phyloP scores from a whole-genome alignment of 805 yeast genomes.

The Nakazawaea peltata region DNA sequence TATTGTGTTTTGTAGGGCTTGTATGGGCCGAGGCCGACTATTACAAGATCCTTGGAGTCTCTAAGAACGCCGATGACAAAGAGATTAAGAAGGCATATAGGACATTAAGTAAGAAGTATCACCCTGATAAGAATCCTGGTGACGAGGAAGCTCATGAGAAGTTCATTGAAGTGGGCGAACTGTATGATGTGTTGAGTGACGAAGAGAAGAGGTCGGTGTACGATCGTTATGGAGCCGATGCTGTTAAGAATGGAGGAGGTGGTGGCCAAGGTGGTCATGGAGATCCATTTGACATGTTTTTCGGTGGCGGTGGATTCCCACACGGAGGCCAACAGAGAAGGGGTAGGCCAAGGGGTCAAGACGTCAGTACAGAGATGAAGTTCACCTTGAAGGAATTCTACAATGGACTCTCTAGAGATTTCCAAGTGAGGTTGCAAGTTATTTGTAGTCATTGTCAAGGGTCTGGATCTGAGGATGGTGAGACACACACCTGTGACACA shows the following conservation, averaged over 20 bases:
- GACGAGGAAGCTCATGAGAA: constrained; percentile 76
- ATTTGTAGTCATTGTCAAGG: constrained; percentile 77
- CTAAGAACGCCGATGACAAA: constrained; percentile 60
- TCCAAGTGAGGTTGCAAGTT: constrained; percentile 61
- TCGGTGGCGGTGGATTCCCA: constrained; percentile 24
- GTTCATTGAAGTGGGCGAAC: constrained; percentile 88
- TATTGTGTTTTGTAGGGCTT: too few species aligned
- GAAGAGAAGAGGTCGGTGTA: constrained; percentile 58
- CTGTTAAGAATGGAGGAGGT: constrained; percentile 50
- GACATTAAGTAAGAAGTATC: constrained; percentile 73
- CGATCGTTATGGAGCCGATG: constrained; percentile 76
- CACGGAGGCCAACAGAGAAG: constrained; percentile 18
- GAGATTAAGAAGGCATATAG: constrained; percentile 85
- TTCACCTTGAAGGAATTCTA: constrained; percentile 61
- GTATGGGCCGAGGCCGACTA: too few species aligned
- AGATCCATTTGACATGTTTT: constrained; percentile 44
- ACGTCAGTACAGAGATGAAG: constrained; percentile 47
- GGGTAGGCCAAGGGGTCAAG: constrained; percentile 52
- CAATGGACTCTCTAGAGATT: constrained; percentile 56
- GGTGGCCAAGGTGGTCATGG: constrained; percentile 29
- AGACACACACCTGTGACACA: constrained; percentile 49
- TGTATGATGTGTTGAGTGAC: constrained; percentile 79
- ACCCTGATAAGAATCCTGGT: constrained; percentile 90
- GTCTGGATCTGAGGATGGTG: constrained; percentile 77
- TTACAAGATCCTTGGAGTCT: constrained; percentile 52